These are phyloP conservation scores for Metschnikowia aberdeeniae DNA, from an alignment of 805 yeast species.

Conservation along the genomic window DNA sequence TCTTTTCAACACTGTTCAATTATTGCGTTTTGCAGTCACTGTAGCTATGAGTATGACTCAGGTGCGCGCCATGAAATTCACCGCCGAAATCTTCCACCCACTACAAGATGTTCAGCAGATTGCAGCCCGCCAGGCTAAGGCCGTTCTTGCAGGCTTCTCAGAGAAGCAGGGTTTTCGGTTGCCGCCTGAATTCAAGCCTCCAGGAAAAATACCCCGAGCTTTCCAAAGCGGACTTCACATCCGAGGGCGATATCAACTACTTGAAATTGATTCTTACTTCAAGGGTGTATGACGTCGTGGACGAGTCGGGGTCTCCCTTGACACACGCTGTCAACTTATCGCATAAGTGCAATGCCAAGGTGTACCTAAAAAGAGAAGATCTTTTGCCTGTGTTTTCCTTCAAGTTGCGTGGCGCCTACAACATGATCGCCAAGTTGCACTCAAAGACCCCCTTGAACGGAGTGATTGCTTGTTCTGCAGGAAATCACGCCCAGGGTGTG, in stretches of 20 bases:
- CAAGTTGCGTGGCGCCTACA: conserved; percentile 96
- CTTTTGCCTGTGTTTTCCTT: conserved; percentile 91
- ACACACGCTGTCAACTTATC: conserved; percentile 72
- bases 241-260: conserved; percentile 81
- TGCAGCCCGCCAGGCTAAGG: conserved; percentile 3
- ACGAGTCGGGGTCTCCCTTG: conserved; percentile 73
- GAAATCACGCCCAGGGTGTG: conserved; percentile 99
- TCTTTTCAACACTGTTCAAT: too few species aligned
- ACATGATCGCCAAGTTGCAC: conserved; percentile 87
- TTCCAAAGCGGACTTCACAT: conserved; percentile 46
- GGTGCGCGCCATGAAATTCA: background rate
- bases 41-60: too few species aligned
- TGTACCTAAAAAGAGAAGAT: conserved; percentile 86
- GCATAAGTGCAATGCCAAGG: conserved; percentile 68
- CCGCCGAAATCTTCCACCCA: background rate
- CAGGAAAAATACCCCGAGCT: conserved; percentile 44
- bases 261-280: conserved; percentile 86
- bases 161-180: background rate
- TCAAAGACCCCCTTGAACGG: conserved; percentile 65
- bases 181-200: conserved; percentile 7
- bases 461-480: conserved; percentile 97
- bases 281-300: conserved; percentile 89
- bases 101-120: conserved; percentile 1
- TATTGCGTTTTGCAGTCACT: too few species aligned
- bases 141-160: background rate